Conservation (phyloP, 768 basidiomycete genomes). For the Clathrus columnatus region DNA sequence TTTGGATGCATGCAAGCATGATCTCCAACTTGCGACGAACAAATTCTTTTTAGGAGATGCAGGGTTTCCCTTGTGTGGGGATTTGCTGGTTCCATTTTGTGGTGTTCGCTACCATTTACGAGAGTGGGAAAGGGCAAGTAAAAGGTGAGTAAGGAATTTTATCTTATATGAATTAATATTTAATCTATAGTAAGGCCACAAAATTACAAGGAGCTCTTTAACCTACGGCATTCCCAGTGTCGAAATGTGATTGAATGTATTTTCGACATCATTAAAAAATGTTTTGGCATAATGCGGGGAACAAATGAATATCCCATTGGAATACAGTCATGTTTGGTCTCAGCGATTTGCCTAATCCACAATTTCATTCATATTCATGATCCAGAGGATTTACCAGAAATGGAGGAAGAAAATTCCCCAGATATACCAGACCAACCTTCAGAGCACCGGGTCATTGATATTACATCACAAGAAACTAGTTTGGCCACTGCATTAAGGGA, state of each 20-base stretch:
- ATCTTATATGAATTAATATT: not conserved
- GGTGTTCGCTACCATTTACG: conserved; percentile 15
- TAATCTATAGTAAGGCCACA: conserved; percentile 17
- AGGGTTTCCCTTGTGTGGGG: conserved; percentile 7
- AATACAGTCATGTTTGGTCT: conserved; percentile 22
- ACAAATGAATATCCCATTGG: conserved; percentile 13
- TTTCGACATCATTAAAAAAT: conserved; percentile 29
- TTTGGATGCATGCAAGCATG: conserved; percentile 6
- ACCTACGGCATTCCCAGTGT: conserved; percentile 31
- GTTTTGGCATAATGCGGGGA: conserved; percentile 16
- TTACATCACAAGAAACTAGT: conserved; percentile 7
- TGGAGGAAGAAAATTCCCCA: not conserved
- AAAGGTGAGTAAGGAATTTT: not conserved
- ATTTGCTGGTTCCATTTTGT: conserved; percentile 14
- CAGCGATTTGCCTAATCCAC: conserved; percentile 22
- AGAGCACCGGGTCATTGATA: not conserved
- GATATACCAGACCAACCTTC: too few relatives aligned
- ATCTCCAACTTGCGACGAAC: conserved; percentile 1
- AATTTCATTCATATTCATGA: conserved; percentile 27
- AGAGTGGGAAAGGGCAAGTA: conserved; percentile 10
- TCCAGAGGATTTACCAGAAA: conserved; percentile 11
- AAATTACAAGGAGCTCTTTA: conserved; percentile 33
- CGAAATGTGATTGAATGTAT: conserved; percentile 32
- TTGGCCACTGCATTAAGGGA: conserved; percentile 16
- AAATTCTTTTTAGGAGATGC: conserved; percentile 15